A percentile compares a stretch with the other conserved stretches of the same genome.
Evolutionary conservation across 2,329 filamentous ascomycete genomes (phyloP).

Genomic region (Diaporthe amygdali): DNA sequence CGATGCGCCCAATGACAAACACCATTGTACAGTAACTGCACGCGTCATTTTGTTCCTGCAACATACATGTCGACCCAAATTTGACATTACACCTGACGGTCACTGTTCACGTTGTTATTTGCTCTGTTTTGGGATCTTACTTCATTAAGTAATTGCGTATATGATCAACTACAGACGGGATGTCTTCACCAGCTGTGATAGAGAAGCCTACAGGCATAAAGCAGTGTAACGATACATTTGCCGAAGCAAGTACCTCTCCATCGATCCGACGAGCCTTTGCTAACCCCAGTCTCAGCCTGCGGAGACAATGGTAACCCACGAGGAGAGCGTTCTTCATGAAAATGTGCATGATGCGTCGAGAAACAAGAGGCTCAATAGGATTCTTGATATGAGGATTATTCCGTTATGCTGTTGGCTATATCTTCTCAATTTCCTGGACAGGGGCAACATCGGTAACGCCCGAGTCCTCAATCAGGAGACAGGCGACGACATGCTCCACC

Average conservation of each 20-base stretch:
- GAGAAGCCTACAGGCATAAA: neutral
- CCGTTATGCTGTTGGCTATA: conserved; percentile 32
- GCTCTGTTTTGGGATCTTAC: too few species aligned
- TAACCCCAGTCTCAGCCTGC: neutral
- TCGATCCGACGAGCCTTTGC: neutral
- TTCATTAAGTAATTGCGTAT: too few species aligned
- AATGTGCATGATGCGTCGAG: neutral
- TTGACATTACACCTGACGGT: neutral
- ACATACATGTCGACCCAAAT: neutral
- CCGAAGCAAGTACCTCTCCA: neutral
- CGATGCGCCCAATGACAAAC: neutral
- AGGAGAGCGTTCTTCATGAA: neutral
- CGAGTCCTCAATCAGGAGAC: conserved; percentile 36
- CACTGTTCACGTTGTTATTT: too few species aligned
- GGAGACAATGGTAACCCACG: neutral
- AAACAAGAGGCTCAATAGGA: conserved; percentile 27
- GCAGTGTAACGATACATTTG: neutral
- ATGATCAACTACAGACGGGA: too few species aligned
- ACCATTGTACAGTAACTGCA: neutral
- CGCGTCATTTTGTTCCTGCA: neutral
- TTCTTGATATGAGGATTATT: conserved; percentile 32
- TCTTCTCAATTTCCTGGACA: conserved; percentile 33
- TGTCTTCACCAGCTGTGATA: neutral
- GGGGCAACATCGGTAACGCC: conserved; percentile 38
- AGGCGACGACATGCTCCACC: conserved; percentile 34